A percentile compares a stretch with the other conserved stretches of the same genome.
Conservation (phyloP, 2,329 filamentous ascomycete genomes). For the Scytalidium lignicola region DNA sequence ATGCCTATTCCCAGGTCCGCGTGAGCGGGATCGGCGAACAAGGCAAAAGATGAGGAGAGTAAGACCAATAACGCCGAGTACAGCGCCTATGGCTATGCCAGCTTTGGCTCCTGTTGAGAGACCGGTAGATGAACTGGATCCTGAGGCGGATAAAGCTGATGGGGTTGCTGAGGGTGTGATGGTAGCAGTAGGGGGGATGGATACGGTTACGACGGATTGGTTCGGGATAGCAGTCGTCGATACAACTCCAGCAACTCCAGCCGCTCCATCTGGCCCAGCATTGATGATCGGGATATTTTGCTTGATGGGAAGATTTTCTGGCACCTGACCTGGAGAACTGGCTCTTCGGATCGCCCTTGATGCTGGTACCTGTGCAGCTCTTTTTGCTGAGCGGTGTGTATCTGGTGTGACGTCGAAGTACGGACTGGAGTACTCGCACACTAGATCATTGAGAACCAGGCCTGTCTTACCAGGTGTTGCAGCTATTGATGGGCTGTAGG, state of each 20-base stretch:
- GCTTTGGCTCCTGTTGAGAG: constrained; percentile 23
- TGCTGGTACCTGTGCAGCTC: too few relatives aligned
- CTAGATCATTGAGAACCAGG: not conserved
- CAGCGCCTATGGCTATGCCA: constrained; percentile 19
- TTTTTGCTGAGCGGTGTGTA: too few relatives aligned
- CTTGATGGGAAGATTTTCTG: not conserved
- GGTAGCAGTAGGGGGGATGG: not conserved
- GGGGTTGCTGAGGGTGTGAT: not conserved
- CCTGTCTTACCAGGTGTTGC: not conserved
- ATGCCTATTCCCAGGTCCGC: constrained; percentile 10
- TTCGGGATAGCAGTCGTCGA: not conserved
- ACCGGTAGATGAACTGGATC: constrained; percentile 1
- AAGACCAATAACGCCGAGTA: constrained; percentile 29
- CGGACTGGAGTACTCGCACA: not conserved
- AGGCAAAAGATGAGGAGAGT: constrained; percentile 38
- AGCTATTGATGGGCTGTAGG: not conserved
- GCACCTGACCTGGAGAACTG: not conserved
- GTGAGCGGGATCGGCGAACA: constrained; percentile 35
- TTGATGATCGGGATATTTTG: not conserved
- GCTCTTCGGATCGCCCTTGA: not conserved
- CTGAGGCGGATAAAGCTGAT: not conserved
- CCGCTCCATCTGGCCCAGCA: too few relatives aligned
- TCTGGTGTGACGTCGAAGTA: not conserved
- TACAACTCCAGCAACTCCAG: too few relatives aligned
- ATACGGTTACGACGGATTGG: not conserved